These are phyloP conservation scores for Porcisia hertigi DNA, from an alignment of 208 protist genomes.

Conservation along the genomic window DNA sequence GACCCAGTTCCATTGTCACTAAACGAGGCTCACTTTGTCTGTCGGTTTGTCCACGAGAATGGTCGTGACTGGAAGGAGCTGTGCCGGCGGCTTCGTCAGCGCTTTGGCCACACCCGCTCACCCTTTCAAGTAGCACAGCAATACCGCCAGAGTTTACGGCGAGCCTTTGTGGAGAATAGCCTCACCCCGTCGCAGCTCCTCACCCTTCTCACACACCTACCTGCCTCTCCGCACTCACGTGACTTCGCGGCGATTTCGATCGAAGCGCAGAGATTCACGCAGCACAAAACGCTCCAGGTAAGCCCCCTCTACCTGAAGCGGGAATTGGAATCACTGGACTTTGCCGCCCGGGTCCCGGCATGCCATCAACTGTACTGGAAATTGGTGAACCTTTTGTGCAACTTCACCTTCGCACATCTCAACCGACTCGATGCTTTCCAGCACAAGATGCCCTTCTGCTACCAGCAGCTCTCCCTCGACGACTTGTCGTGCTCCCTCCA, in stretches of 20 bases:
- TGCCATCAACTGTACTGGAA: slow-evolving; percentile 36
- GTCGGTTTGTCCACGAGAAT: slow-evolving; percentile 9
- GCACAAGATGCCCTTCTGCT: slow-evolving; percentile 20
- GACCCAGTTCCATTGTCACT: not conserved
- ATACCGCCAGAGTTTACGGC: slow-evolving; percentile 35
- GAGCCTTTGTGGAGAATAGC: slow-evolving; percentile 21
- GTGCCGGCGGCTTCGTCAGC: slow-evolving; percentile 14
- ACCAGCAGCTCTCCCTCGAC: slow-evolving; percentile 30
- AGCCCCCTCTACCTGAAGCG: slow-evolving; percentile 17
- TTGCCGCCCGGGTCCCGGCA: slow-evolving; percentile 9
- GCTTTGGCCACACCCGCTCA: slow-evolving; percentile 25
- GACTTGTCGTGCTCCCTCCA: slow-evolving; percentile 19
- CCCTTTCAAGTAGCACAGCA: slow-evolving; percentile 48
- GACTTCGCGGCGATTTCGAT: slow-evolving; percentile 22
- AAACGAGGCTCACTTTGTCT: slow-evolving; percentile 35
- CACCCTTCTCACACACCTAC: not conserved
- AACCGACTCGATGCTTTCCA: slow-evolving; percentile 23
- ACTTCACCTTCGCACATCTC: slow-evolving; percentile 3
- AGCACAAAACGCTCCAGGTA: slow-evolving; percentile 18
- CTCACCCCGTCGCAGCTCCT: slow-evolving; percentile 15
- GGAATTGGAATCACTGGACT: slow-evolving; percentile 12
- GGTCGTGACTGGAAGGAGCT: slow-evolving; percentile 40
- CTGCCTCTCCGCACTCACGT: not conserved
- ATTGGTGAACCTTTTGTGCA: slow-evolving; percentile 22
- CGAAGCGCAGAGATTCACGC: slow-evolving; percentile 11